These are phyloP conservation scores for Musa schizocarpa DNA, from an alignment of 176 grass and related monocot species.

Conservation along the genomic window DNA sequence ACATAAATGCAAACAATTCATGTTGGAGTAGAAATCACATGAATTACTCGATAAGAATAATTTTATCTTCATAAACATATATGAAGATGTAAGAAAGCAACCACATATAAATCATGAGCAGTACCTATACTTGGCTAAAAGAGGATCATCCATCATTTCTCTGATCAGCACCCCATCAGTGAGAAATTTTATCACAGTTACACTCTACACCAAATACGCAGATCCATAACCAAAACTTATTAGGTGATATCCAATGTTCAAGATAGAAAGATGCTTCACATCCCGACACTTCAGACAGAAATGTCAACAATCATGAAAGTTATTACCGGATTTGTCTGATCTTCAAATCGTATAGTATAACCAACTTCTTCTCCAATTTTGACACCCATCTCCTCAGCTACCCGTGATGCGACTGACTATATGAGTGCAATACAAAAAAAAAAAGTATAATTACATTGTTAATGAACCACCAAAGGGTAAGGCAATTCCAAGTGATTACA, in stretches of 20 bases:
- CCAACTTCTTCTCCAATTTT: constrained; percentile 95
- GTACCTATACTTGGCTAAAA: constrained; percentile 89
- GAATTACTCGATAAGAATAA: not conserved
- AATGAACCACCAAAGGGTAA: not conserved
- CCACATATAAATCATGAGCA: not conserved
- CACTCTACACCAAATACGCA: constrained; percentile 41
- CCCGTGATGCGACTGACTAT: constrained; percentile 82
- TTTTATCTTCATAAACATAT: not conserved
- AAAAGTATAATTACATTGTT: not conserved
- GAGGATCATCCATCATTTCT: constrained; percentile 99
- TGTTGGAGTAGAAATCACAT: not conserved
- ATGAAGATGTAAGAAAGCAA: not conserved
- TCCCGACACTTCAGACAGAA: constrained; percentile 6
- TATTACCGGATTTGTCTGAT: constrained; percentile 86
- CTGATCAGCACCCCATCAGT: constrained; percentile 92
- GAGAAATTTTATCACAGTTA: constrained; percentile 90
- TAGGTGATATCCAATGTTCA: constrained; percentile 7
- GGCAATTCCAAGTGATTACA: not conserved
- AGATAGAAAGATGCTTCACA: not conserved
- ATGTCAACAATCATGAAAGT: constrained; percentile 10
- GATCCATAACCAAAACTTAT: not conserved
- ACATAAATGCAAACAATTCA: not conserved
- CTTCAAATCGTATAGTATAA: constrained; percentile 95
- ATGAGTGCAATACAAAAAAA: constrained; percentile 22
- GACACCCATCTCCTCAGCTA: constrained; percentile 84